These are phyloP conservation scores for Fistulina hepatica DNA, from an alignment of 1,284 basidiomycete species.

Conservation along the genomic window DNA sequence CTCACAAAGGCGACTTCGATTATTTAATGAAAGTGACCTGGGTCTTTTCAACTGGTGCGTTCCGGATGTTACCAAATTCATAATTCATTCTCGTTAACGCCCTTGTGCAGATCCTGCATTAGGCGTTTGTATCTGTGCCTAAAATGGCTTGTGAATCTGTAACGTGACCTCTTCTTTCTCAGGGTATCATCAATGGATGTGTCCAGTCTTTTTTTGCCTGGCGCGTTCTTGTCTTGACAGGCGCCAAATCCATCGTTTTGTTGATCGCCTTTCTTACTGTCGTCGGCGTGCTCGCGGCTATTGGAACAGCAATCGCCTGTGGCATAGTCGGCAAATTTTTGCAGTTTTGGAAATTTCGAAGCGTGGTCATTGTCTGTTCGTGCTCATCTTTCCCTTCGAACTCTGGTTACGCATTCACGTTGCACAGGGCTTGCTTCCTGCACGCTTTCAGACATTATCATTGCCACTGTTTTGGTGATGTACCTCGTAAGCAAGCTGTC, in stretches of 20 bases:
- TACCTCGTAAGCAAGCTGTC: background rate
- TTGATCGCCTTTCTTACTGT: background rate
- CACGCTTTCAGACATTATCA: background rate
- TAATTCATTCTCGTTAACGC: background rate
- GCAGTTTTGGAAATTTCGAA: background rate
- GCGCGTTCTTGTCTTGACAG: background rate
- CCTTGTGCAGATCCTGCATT: no score
- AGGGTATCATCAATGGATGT: background rate
- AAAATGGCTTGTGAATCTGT: no score
- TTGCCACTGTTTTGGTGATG: background rate
- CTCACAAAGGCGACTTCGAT: background rate
- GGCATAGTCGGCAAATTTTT: background rate
- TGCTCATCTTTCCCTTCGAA: background rate
- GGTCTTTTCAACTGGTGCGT: background rate
- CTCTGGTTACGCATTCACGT: background rate
- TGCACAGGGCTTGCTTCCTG: background rate
- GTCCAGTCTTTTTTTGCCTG: conserved; percentile 1
- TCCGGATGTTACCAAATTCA: background rate
- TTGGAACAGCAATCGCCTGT: background rate
- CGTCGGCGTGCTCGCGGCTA: background rate
- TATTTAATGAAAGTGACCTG: background rate
- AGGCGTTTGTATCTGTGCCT: no score
- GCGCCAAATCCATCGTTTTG: background rate
- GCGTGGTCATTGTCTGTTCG: background rate
- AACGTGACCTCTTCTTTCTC: background rate